Percentiles rank a stretch among this genome's conserved stretches.
Conservation (phyloP, 2,329 filamentous ascomycete genomes). For the Pleoardoris graminearum region DNA sequence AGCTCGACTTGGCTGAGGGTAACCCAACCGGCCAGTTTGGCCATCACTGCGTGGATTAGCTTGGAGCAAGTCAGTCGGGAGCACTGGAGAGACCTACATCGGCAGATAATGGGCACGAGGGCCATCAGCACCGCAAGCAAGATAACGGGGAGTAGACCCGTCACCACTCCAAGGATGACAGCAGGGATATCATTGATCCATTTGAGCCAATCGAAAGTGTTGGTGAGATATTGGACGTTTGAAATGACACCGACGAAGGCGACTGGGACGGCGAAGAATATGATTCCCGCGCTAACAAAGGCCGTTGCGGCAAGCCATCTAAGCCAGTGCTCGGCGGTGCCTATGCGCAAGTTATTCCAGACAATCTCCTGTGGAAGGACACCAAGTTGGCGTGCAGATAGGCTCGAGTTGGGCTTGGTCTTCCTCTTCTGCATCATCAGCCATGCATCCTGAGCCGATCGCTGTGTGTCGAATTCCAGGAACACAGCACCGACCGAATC, state of each 20-base stretch:
- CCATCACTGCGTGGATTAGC: slow-evolving; percentile 36
- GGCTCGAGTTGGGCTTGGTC: slow-evolving; percentile 39
- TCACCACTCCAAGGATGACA: slow-evolving; percentile 50
- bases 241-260: slow-evolving; percentile 50
- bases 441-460: slow-evolving; percentile 80
- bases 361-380: slow-evolving; percentile 52
- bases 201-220: slow-evolving; percentile 43
- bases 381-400: slow-evolving; percentile 49
- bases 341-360: slow-evolving; percentile 51
- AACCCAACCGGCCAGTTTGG: slow-evolving; percentile 42
- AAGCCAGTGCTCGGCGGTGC: slow-evolving; percentile 34
- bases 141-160: slow-evolving; percentile 50
- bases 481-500: slow-evolving; percentile 77
- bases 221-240: slow-evolving; percentile 50
- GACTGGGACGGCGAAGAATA: slow-evolving; percentile 53
- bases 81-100: slow-evolving; percentile 25
- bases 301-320: slow-evolving; percentile 42
- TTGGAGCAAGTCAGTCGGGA: background rate
- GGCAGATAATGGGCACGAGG: slow-evolving; percentile 50
- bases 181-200: slow-evolving; percentile 50
- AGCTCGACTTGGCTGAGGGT: slow-evolving; percentile 58
- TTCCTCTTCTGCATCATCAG: slow-evolving; percentile 60
- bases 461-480: slow-evolving; percentile 81
- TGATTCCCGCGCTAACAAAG: slow-evolving; percentile 47
- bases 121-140: slow-evolving; percentile 51